Evolutionary conservation across 2,329 filamentous ascomycete species (phyloP).

Genomic region (Dothideomycetes sp.): DNA sequence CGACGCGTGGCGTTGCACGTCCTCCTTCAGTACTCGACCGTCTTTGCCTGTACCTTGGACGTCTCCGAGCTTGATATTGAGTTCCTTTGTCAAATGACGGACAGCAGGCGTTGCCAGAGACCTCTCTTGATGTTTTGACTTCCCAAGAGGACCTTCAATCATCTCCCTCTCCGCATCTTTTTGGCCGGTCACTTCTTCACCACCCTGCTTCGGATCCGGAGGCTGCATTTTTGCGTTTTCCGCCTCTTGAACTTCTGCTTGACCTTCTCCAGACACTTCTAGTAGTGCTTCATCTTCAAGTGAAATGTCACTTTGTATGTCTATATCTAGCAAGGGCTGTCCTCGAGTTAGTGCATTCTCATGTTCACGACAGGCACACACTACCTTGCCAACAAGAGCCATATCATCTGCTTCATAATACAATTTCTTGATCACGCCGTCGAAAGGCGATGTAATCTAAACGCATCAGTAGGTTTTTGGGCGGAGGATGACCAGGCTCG

Average conservation of each 20-base stretch:
- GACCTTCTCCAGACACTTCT: constrained; percentile 23
- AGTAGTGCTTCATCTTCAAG: constrained; percentile 46
- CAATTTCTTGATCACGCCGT: constrained; percentile 90
- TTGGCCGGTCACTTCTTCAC: neutral
- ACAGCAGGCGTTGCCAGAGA: constrained; percentile 86
- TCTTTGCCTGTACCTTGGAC: constrained; percentile 81
- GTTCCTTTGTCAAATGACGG: constrained; percentile 73
- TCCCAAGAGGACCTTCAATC: constrained; percentile 7
- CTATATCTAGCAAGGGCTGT: constrained; percentile 84
- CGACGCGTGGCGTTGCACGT: constrained; percentile 50
- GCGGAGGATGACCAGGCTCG: constrained; percentile 9
- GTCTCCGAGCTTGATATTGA: constrained; percentile 67
- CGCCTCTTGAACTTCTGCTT: constrained; percentile 16
- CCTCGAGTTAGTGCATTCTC: neutral
- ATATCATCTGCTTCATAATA: constrained; percentile 95
- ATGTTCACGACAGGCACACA: neutral
- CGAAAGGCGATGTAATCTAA: constrained; percentile 89
- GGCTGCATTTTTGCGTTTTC: no score
- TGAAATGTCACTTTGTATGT: constrained; percentile 71
- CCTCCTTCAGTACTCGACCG: constrained; percentile 85
- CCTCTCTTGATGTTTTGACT: constrained; percentile 9
- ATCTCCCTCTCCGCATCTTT: constrained; percentile 3
- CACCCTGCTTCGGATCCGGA: constrained; percentile 13
- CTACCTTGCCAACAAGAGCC: constrained; percentile 77
- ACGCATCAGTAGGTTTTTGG: constrained; percentile 15